Evolutionary conservation across 2,329 filamentous ascomycete species (phyloP), one percentile per base, ranked within the genome.

Genomic region (Fusarium siculi): DNA sequence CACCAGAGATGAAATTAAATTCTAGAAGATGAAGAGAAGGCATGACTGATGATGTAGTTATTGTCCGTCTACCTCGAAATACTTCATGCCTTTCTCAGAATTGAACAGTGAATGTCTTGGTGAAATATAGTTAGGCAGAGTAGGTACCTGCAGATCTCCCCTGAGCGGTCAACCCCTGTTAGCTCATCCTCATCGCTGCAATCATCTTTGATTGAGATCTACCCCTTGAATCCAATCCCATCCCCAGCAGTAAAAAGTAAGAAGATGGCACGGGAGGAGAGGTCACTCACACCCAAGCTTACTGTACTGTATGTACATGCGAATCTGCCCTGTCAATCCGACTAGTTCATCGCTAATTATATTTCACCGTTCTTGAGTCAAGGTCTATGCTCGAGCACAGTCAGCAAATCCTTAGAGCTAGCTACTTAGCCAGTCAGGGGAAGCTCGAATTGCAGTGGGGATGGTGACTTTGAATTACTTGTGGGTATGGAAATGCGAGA

Each of bases 201-300:
- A 47, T 49, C 42, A 47, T 44, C 30, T 56, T 54, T 74, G 52
- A 74, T 74, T 74, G 59, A 74, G 71, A 74, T 74, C 71, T 74
- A 25, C 71, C 71, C 67, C 60, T 55, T 53, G 46, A 46, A 55
- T 53, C 40, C 62, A 59, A 66, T 50, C 53, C 43, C 14, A 42
- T 30, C 44, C 19, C 60, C 64, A 64, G 43, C 37, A 37, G 37
- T 39, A 36, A 43, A 25, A 57, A 50, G 49, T 40, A 30, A 67
- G 23, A 25, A 32, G 25, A 53, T 37, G 68, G 42, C 49, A 43
- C 49, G 36, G 60, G 57, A 56, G 44, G 61, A 72, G 19, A 23
- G 46, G 52, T 37, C 23, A 39, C 23, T 56, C 42, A 21, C 23
- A 32, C 12, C 19, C 37, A 32, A 60, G 23, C 39, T 19, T 34